Conservation (phyloP, 495 filamentous ascomycete species). For the Darksidea phi region DNA sequence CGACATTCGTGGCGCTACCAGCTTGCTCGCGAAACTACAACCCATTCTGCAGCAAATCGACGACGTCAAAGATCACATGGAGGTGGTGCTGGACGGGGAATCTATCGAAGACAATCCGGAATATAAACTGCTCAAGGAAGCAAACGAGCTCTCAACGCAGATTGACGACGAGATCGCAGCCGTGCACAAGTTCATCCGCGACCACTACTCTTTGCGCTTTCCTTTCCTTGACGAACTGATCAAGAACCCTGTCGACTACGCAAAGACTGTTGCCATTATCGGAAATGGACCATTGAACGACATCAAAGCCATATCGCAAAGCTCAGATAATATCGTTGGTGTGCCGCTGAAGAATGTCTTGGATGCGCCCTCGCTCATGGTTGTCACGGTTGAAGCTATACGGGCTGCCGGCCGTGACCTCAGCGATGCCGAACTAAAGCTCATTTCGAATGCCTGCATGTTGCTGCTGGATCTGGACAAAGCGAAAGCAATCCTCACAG, state of each 20-base stretch:
- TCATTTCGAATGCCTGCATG: conserved; percentile 75
- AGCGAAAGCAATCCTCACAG: conserved; percentile 82
- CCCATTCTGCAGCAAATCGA: conserved; percentile 77
- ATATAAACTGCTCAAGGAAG: conserved; percentile 77
- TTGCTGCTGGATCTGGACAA: conserved; percentile 83
- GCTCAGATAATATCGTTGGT: conserved; percentile 70
- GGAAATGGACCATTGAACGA: conserved; percentile 90
- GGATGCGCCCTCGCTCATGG: conserved; percentile 88
- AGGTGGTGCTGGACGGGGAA: conserved; percentile 62
- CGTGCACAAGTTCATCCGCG: conserved; percentile 91
- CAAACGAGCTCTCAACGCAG: conserved; percentile 79
- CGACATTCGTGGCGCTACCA: conserved; percentile 73
- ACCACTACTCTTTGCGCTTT: conserved; percentile 92
- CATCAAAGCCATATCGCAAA: conserved; percentile 71
- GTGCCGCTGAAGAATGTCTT: conserved; percentile 73
- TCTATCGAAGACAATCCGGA: conserved; percentile 83
- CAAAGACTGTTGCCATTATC: conserved; percentile 90
- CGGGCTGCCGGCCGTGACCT: conserved; percentile 79
- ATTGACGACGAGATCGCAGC: conserved; percentile 90
- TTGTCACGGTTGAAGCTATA: conserved; percentile 92
- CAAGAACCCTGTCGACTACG: conserved; percentile 88
- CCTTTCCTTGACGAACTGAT: conserved; percentile 95
- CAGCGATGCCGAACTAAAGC: conserved; percentile 68
- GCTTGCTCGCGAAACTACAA: conserved; percentile 71
- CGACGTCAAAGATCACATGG: conserved; percentile 63